Evolutionary conservation across 1,284 basidiomycete genomes (phyloP), one percentile per base, ranked within the genome.

Genomic region (Kwoniella shivajii): DNA sequence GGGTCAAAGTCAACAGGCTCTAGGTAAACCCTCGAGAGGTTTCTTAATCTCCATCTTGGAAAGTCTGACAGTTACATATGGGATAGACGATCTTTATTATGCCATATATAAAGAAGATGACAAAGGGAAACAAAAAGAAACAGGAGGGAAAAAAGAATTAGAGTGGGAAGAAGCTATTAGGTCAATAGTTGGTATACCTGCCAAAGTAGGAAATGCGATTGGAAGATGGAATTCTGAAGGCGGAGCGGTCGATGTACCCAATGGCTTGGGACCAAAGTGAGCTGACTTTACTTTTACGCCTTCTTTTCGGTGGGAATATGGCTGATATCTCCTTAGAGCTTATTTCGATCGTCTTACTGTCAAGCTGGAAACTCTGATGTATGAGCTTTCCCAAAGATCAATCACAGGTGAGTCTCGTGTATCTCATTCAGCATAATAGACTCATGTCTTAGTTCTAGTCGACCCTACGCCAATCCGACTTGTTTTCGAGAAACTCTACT

Each of bases 31-130:
- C 18, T 56, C 71, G 9, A 52, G 76, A 20, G 49, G 56, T 1
- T 68, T 72, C 56, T 46, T 71, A 2, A 56, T 77, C 5, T 18
- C 57, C 2, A 60, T 88, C 0, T 78, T 93, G 18, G 78, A 77
- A n/a, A 79, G 75, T 20, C 79, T 93, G 7, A 69, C 81, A 3
- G 76, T 71, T 43, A 78, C 83, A 31, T 92, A 89, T 68, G 83
- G 88, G 5, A 75, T 92, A 44, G 86, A 89, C 63, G 80, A 85
- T 38, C 71, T 92, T 18, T 84, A 87, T 69, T 66, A 74, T 18
- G 78, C 82, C 18, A 67, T 86, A 2, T 84, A 50, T n/a, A 24
- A 26, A 5, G 83, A 68, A 11, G 41, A 46, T 31, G 38, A 27
- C 18, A 50, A 49, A 27, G 37, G 33, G 13, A 42, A 29, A 43